These are phyloP conservation scores for Haberlea rhodopensis DNA, from an alignment of 257 asterid species.

Conservation along the genomic window DNA sequence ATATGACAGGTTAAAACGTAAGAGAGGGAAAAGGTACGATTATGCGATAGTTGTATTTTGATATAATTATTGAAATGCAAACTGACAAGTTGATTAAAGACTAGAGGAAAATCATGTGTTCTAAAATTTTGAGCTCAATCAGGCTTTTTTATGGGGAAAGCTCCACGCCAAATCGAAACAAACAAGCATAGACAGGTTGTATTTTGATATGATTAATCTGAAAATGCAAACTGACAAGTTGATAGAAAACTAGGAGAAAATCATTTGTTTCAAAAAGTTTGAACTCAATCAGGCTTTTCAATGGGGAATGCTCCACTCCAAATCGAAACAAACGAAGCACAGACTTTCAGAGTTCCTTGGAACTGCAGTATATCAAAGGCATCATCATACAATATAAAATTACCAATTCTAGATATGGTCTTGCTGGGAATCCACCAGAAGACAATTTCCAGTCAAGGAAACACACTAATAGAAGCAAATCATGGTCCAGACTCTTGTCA, in stretches of 20 bases:
- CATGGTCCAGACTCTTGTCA: not conserved
- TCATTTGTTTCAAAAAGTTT: too few relatives aligned
- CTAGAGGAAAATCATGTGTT: too few relatives aligned
- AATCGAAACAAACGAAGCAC: not conserved
- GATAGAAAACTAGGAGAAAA: too few relatives aligned
- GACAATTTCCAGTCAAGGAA: not conserved
- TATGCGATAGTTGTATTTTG: not conserved
- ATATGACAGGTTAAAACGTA: not conserved
- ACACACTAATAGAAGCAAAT: not conserved
- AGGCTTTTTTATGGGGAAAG: too few relatives aligned
- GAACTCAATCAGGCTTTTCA: not conserved
- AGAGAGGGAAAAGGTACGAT: not conserved
- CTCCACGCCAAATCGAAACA: too few relatives aligned
- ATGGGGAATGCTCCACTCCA: not conserved
- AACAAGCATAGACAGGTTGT: too few relatives aligned
- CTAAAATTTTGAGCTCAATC: too few relatives aligned
- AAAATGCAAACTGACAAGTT: too few relatives aligned
- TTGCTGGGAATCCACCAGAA: constrained; percentile 1
- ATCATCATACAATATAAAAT: not conserved
- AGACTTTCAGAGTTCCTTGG: not conserved
- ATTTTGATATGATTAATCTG: too few relatives aligned
- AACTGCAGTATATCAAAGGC: constrained; percentile 1
- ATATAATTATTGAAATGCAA: not conserved
- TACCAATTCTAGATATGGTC: not conserved
- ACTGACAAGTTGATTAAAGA: not conserved